Evolutionary conservation across 2,329 filamentous ascomycete genomes (phyloP).

Genomic region (Mycosphaerella sp.): DNA sequence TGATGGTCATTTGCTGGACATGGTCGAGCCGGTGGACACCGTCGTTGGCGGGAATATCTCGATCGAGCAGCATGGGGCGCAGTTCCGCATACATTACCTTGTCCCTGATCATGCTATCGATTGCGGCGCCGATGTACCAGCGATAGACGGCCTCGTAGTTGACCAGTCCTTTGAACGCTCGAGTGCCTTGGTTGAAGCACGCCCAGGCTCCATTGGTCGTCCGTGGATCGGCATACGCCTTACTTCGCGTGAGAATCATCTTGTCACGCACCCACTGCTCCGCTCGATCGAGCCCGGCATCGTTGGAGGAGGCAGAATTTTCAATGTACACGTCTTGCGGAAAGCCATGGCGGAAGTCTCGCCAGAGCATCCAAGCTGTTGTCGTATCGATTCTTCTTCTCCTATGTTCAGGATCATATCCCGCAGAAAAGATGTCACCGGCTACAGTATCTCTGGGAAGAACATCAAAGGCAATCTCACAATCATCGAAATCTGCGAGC

Average conservation of each 20-base stretch:
- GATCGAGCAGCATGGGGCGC: slow-evolving; percentile 62
- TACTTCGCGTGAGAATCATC: slow-evolving; percentile 24
- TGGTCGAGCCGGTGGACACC: slow-evolving; percentile 50
- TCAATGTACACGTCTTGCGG: slow-evolving; percentile 27
- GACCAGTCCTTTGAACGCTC: slow-evolving; percentile 66
- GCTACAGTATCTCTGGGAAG: slow-evolving; percentile 27
- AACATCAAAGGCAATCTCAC: slow-evolving; percentile 59
- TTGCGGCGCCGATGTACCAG: slow-evolving; percentile 53
- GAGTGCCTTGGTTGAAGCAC: slow-evolving; percentile 61
- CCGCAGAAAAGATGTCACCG: slow-evolving; percentile 43
- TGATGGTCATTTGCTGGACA: slow-evolving; percentile 54
- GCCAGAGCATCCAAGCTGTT: slow-evolving; percentile 42
- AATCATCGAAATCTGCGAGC: slow-evolving; percentile 42
- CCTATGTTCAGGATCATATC: slow-evolving; percentile 37
- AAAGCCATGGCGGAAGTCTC: slow-evolving; percentile 39
- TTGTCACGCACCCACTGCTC: slow-evolving; percentile 30
- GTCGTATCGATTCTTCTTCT: slow-evolving; percentile 3
- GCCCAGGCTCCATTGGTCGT: slow-evolving; percentile 45
- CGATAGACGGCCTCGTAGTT: slow-evolving; percentile 59
- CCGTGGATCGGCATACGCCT: slow-evolving; percentile 22
- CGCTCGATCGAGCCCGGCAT: slow-evolving; percentile 14
- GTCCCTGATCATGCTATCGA: slow-evolving; percentile 57
- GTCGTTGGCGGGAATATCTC: slow-evolving; percentile 55
- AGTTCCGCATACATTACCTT: slow-evolving; percentile 67
- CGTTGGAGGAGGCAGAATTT: slow-evolving; percentile 4